Conservation (phyloP, 148 eudicot species). For the Nepenthes mirabilis region DNA sequence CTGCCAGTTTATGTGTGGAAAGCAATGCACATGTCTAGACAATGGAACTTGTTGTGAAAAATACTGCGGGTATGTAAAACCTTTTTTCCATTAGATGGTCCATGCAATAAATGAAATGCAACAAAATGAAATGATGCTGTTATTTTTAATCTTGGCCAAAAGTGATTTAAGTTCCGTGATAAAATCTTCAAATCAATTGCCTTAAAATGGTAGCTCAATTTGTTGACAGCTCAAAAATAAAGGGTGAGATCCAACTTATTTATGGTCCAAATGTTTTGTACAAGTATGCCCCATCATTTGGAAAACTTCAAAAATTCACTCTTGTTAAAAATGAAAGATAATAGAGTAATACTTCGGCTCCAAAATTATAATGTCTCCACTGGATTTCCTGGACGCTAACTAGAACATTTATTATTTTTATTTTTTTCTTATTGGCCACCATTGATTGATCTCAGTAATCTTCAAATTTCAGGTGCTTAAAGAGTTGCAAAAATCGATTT, state of each 20-base stretch:
- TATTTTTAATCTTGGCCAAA: too few species aligned
- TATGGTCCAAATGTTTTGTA: too few species aligned
- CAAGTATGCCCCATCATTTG: too few species aligned
- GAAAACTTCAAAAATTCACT: too few species aligned
- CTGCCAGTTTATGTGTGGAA: constrained; percentile 68
- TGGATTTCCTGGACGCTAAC: neutral
- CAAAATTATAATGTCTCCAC: neutral
- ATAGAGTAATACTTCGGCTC: neutral
- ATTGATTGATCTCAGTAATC: neutral
- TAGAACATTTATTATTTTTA: neutral
- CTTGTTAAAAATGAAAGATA: too few species aligned
- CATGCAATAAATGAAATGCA: neutral
- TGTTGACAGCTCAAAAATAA: too few species aligned
- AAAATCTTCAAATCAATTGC: too few species aligned
- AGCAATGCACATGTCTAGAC: constrained; percentile 70
- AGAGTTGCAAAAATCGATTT: constrained; percentile 80
- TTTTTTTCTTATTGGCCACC: neutral
- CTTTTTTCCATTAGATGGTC: neutral
- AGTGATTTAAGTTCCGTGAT: too few species aligned
- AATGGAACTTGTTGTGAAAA: constrained; percentile 87
- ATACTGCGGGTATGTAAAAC: constrained; percentile 66
- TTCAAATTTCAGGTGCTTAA: constrained; percentile 57
- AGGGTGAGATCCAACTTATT: too few species aligned
- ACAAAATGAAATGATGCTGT: too few species aligned
- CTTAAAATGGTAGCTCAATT: too few species aligned